Percentiles rank a stretch among this genome's conserved stretches.
These are phyloP conservation scores for Ophiostoma sp. DNA, from an alignment of 2,329 filamentous ascomycete genomes.

Conservation along the genomic window DNA sequence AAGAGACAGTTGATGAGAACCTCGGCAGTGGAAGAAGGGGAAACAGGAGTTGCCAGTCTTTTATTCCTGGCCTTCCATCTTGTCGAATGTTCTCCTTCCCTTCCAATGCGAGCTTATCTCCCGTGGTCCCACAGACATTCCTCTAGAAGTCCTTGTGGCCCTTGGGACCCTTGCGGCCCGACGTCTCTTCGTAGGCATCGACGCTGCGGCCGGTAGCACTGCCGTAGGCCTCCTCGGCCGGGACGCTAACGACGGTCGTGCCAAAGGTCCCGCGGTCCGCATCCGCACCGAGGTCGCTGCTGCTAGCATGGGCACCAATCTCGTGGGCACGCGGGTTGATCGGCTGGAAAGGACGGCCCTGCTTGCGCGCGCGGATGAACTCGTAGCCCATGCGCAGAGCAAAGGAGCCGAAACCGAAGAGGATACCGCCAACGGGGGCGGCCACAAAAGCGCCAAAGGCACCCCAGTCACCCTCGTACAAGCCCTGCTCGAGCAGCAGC, in stretches of 20 bases:
- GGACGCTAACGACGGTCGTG: not conserved
- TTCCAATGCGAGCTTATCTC: not conserved
- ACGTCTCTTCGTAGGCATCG: not conserved
- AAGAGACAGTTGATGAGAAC: not conserved
- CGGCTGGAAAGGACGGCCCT: conserved; percentile 65
- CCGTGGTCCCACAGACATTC: not conserved
- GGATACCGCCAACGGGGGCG: conserved; percentile 71
- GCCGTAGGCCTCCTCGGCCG: not conserved
- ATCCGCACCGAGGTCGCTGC: conserved; percentile 7
- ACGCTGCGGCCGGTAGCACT: not conserved
- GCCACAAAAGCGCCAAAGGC: conserved; percentile 81
- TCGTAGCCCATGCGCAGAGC: conserved; percentile 59
- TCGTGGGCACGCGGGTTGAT: conserved; percentile 49
- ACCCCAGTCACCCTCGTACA: conserved; percentile 78
- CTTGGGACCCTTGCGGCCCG: conserved; percentile 18
- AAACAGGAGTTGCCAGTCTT: not conserved
- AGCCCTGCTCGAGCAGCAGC: conserved; percentile 69
- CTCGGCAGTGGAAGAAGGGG: not conserved
- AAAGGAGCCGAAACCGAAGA: conserved; percentile 69
- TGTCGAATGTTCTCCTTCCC: not conserved
- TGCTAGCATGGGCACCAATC: not conserved
- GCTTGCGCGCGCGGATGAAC: conserved; percentile 56
- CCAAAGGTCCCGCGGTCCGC: not conserved
- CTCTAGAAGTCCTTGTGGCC: conserved; percentile 15
- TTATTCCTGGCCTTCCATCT: not conserved